phyloP scores from a whole-genome alignment of 345 rosid genomes.

The Odontarrhena argentea region DNA sequence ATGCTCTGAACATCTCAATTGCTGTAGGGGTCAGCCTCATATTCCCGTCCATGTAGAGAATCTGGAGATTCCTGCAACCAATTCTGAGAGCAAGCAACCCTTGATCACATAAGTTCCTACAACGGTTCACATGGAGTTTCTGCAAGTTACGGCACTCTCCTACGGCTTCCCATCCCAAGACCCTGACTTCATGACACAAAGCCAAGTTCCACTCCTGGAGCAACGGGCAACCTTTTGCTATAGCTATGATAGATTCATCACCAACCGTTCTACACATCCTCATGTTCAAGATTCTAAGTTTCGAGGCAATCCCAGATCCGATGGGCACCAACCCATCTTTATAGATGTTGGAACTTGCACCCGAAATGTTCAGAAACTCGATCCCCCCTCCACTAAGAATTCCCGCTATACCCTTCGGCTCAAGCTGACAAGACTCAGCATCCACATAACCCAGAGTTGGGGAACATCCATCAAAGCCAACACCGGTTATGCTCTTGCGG shows the following conservation, averaged over 20 bases:
- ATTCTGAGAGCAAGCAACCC: constrained; percentile 61
- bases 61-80: constrained; percentile 63
- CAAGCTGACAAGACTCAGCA: constrained; percentile 60
- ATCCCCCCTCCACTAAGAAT: constrained; percentile 74
- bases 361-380: constrained; percentile 54
- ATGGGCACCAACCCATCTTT: constrained; percentile 48
- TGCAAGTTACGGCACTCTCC: constrained; percentile 57
- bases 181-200: constrained; percentile 57
- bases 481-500: constrained; percentile 55
- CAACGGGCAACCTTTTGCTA: constrained; percentile 69
- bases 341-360: constrained; percentile 32
- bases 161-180: constrained; percentile 66
- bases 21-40: constrained; percentile 40
- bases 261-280: constrained; percentile 62
- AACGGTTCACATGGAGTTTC: constrained; percentile 74
- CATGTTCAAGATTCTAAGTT: constrained; percentile 62
- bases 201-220: constrained; percentile 78
- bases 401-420: constrained; percentile 54
- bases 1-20: constrained; percentile 55
- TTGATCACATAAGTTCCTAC: constrained; percentile 58
- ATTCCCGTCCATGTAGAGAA: constrained; percentile 51
- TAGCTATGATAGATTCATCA: constrained; percentile 64
- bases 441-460: constrained; percentile 54
- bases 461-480: constrained; percentile 63
- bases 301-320: constrained; percentile 56